Base-by-base conservation (phyloP, 352 stramenopile species). In the Halophytophthora polymorphica region DNA sequence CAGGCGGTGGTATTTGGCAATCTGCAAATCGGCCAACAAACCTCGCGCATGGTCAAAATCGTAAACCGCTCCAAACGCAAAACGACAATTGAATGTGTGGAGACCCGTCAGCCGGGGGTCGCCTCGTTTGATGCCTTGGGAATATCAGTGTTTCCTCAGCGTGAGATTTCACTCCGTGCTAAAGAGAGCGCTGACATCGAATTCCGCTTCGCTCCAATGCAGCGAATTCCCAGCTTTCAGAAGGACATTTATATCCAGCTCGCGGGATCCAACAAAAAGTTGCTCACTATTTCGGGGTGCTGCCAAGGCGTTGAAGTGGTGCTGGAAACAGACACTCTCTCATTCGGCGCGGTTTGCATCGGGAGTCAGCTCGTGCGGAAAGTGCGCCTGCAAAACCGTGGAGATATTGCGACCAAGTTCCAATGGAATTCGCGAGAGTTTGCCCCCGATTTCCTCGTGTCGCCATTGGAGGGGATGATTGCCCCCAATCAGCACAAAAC, bases 231-330 rank as follows among this genome's bases (percentile, higher is more conserved):
- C 3, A 58, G 58, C 28, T 95, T 95, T 41, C 60, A 88, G 48
- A 83, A 76, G 29, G 71, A 90, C 10, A 50, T 95, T 0, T 74
- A 69, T 31, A 53, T 92, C n/a, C 50, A 53, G 19, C 50, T 93
- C 17, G 86, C 80, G 11, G 87, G 88, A 0, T 86, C 64, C 25
- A 73, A 54, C 10, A 83, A 75, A 42, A 90, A 91, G 45, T 66
- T 97, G 7, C 54, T 95, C 13, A 88, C 69, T 2, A 45, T 98
- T 7, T 83, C 78, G 0, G 93, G 93, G 1, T 82, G 77, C 35
- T 96, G 90, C 46, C 87, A 92, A 39, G 93, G 92, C n/a, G 90
- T 96, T 64, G 90, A 98, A 18, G 80, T 98, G 6, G 64, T 64
- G 28, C 70, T 98, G 1, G 90, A 96, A 45, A 90, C 81, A 3